A percentile compares a stretch with the other conserved stretches of the same genome.
Evolutionary conservation across 257 asterid species (phyloP).

Genomic region (Striga asiatica): DNA sequence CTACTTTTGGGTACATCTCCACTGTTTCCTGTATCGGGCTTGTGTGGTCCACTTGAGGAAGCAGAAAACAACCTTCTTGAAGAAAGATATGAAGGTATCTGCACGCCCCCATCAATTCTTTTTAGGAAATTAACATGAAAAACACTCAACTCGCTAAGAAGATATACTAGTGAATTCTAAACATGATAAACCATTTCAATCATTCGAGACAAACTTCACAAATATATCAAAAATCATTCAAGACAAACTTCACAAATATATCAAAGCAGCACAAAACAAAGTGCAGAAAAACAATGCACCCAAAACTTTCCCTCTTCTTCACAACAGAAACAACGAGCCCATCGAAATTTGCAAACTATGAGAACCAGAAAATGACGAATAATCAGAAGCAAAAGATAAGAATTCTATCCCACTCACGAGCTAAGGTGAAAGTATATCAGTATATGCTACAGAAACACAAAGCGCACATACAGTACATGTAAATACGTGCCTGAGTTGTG

Average conservation of each 20-base stretch:
- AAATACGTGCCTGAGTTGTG: slow-evolving; percentile 48
- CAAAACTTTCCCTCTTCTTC: background rate
- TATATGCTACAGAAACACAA: background rate
- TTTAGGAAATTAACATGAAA: slow-evolving; percentile 1
- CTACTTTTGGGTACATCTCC: slow-evolving; percentile 37
- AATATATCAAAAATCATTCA: background rate
- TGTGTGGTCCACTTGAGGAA: slow-evolving; percentile 36
- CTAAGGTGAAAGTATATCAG: slow-evolving; percentile 2
- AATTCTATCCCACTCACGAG: background rate
- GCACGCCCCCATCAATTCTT: slow-evolving; percentile 27
- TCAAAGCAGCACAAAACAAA: background rate
- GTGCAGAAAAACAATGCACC: background rate
- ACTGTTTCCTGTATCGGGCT: slow-evolving; percentile 31
- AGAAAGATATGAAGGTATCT: slow-evolving; percentile 80
- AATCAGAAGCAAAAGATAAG: background rate
- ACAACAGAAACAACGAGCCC: background rate
- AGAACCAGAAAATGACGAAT: slow-evolving; percentile 9
- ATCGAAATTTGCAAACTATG: background rate
- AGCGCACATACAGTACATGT: background rate
- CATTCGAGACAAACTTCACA: background rate
- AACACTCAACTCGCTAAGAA: background rate
- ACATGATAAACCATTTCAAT: too few species aligned
- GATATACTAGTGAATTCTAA: background rate
- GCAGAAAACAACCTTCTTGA: slow-evolving; percentile 64
- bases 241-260: background rate